phyloP scores from a whole-genome alignment of 2,329 filamentous ascomycete species.

The Aspergillus pseudonomiae region DNA sequence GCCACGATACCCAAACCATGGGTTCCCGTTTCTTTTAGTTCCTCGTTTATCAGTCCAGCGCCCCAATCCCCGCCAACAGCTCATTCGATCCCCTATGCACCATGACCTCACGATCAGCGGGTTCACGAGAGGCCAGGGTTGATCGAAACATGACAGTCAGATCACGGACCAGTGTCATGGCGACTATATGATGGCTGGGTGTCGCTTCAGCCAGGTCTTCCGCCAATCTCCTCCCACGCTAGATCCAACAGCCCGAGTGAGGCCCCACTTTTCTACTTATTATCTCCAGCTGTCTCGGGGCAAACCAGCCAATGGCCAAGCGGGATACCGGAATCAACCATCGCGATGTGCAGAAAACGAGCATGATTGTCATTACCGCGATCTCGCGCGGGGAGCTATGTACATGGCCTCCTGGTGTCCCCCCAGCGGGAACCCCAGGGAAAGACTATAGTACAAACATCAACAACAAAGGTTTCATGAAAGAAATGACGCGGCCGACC shows the following conservation, averaged over 20 bases:
- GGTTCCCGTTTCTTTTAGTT: not conserved
- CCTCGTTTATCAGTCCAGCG: not conserved
- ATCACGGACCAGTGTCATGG: not conserved
- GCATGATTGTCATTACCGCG: slow-evolving; percentile 27
- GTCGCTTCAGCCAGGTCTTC: not conserved
- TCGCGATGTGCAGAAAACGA: not conserved
- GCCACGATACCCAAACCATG: not conserved
- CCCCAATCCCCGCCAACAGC: not conserved
- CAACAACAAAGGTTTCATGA: slow-evolving; percentile 12
- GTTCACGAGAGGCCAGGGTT: not conserved
- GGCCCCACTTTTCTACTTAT: not conserved
- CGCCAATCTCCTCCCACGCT: not conserved
- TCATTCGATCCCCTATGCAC: not conserved
- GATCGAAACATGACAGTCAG: not conserved
- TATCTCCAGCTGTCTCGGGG: not conserved
- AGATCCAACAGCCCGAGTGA: not conserved
- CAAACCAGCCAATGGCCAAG: not conserved
- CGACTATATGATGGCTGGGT: not conserved
- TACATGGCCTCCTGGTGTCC: slow-evolving; percentile 26
- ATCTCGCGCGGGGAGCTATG: slow-evolving; percentile 28
- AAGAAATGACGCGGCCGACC: slow-evolving; percentile 8
- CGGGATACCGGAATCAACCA: not conserved
- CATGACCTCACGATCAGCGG: slow-evolving; percentile 12
- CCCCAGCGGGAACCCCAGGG: slow-evolving; percentile 7
- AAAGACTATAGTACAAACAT: slow-evolving; percentile 20